These are phyloP conservation scores for Glebionis coronaria DNA, from an alignment of 129 eudicot genomes.

Conservation along the genomic window DNA sequence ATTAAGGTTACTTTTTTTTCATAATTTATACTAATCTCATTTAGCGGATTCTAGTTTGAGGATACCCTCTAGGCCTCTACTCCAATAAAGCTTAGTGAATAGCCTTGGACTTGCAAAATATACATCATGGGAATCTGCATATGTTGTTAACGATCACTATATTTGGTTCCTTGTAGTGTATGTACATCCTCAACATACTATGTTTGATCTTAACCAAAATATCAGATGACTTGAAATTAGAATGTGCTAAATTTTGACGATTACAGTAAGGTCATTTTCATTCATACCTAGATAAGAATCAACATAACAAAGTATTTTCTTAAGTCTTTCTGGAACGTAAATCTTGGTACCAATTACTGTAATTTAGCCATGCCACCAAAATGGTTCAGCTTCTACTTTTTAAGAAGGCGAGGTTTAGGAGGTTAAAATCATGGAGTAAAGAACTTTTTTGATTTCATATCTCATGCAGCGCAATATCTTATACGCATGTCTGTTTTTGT, in stretches of 20 bases:
- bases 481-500: not conserved
- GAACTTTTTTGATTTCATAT: too few species aligned
- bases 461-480: too few species aligned
- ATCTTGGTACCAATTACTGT: too few species aligned
- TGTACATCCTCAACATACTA: not conserved
- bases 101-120: not conserved
- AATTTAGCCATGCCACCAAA: too few species aligned
- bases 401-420: too few species aligned
- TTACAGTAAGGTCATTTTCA: not conserved
- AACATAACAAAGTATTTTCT: too few species aligned
- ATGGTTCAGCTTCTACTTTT: too few species aligned
- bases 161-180: not conserved
- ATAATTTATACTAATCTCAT: not conserved
- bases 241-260: not conserved
- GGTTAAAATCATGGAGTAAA: too few species aligned
- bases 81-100: not conserved
- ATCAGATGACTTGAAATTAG: not conserved
- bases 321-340: too few species aligned
- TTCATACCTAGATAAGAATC: not conserved
- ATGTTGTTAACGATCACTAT: not conserved
- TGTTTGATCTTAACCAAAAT: not conserved
- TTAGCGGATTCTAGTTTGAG: not conserved
- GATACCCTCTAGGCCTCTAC: not conserved
- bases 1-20: not conserved
- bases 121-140: not conserved